A percentile compares a stretch with the other conserved stretches of the same genome.
Conservation (phyloP, 108 stramenopile genomes). For the Cyclotella kingstonii region DNA sequence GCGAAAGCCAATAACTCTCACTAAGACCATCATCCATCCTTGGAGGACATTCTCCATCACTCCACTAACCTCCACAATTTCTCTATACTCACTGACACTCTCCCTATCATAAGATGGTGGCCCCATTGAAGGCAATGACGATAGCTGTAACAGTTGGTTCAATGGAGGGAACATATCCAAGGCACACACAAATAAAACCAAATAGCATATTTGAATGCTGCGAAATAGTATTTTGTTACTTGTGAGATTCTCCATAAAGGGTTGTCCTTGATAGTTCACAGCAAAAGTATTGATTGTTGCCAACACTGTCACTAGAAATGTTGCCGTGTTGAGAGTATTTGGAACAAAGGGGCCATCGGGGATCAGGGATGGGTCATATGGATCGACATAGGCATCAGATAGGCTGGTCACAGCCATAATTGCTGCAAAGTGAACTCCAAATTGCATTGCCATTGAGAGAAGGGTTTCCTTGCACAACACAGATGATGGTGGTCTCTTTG, state of each 20-base stretch:
- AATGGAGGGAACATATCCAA: conserved; percentile 78
- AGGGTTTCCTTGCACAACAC: conserved; percentile 79
- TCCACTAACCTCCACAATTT: conserved; percentile 3
- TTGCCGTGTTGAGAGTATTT: conserved; percentile 89
- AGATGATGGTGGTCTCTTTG: conserved; percentile 75
- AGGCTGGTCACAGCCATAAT: conserved; percentile 61
- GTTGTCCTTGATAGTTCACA: conserved; percentile 95
- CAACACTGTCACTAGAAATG: conserved; percentile 83
- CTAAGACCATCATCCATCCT: conserved; percentile 7
- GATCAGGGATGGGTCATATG: conserved; percentile 70
- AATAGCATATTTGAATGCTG: conserved; percentile 65
- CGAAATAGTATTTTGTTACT: conserved; percentile 80
- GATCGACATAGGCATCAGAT: conserved; percentile 70
- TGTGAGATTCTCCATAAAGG: conserved; percentile 85
- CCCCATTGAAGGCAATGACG: conserved; percentile 51
- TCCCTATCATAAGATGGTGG: conserved; percentile 5
- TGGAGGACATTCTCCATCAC: conserved; percentile 7
- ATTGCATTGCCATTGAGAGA: conserved; percentile 82
- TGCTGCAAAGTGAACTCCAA: conserved; percentile 73
- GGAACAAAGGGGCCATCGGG: conserved; percentile 96
- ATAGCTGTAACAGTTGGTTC: conserved; percentile 79
- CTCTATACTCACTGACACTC: background rate
- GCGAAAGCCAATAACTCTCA: too few species aligned
- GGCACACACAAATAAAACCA: conserved; percentile 55
- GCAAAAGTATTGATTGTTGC: conserved; percentile 93